phyloP scores from a whole-genome alignment of 768 basidiomycete genomes.

The Rossbeevera mucosa region DNA sequence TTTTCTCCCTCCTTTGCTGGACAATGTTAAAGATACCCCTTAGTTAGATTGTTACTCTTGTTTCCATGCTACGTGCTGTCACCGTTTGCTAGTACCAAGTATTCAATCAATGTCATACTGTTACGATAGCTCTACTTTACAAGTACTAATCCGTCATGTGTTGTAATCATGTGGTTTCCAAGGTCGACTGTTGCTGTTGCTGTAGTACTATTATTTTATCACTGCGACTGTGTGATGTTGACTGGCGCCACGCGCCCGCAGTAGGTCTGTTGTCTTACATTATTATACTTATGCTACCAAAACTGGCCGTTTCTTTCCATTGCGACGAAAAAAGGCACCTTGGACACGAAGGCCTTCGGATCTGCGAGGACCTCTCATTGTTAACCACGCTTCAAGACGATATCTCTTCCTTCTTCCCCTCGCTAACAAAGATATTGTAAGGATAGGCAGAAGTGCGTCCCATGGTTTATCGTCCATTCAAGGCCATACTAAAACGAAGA shows the following conservation, averaged over 20 bases:
- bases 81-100: conserved; percentile 1
- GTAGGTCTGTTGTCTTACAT: too few relatives aligned
- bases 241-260: too few relatives aligned
- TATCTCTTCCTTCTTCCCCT: neutral
- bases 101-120: conserved; percentile 1
- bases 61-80: neutral
- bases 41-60: conserved; percentile 2
- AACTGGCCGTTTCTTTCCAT: conserved; percentile 8
- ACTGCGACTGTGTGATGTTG: too few relatives aligned
- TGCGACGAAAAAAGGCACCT: conserved; percentile 5
- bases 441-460: conserved; percentile 5
- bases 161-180: conserved; percentile 5
- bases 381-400: neutral
- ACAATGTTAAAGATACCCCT: conserved; percentile 11
- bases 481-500: too few relatives aligned
- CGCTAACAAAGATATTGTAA: too few relatives aligned
- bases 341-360: neutral
- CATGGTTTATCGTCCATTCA: neutral
- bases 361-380: neutral
- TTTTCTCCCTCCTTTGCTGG: conserved; percentile 8
- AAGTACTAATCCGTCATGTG: neutral
- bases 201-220: too few relatives aligned
- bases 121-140: conserved; percentile 15
- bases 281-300: conserved; percentile 2
- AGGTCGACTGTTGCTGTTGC: neutral